Conservation (phyloP, 2,329 filamentous ascomycete species). For the Aspergillus tubingensis region DNA sequence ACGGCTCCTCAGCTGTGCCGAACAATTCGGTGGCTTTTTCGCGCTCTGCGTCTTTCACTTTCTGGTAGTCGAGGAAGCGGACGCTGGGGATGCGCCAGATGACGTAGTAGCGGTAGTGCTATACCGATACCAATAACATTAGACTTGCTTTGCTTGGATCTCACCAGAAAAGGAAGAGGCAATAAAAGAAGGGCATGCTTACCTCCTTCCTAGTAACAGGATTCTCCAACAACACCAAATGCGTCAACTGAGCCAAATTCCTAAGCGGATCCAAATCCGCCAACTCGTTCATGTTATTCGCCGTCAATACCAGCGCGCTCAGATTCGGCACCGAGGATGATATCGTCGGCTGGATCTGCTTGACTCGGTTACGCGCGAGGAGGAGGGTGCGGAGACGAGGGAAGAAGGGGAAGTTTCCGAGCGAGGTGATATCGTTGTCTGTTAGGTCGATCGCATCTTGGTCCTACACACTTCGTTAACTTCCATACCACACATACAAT, state of each 20-base stretch:
- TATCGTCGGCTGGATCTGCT: constrained; percentile 75
- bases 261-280: constrained; percentile 82
- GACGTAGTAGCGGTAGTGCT: constrained; percentile 92
- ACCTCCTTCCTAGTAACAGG: constrained; percentile 93
- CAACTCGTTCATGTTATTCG: constrained; percentile 80
- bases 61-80: constrained; percentile 88
- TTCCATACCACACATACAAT: background rate
- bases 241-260: constrained; percentile 69
- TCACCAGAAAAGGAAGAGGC: background rate
- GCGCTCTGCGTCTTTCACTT: constrained; percentile 85
- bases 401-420: constrained; percentile 90
- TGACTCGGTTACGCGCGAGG: constrained; percentile 84
- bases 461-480: constrained; percentile 57
- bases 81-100: constrained; percentile 83
- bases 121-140: background rate
- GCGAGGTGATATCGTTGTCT: constrained; percentile 90
- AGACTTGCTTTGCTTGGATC: too few species aligned
- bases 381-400: constrained; percentile 86
- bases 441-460: constrained; percentile 98
- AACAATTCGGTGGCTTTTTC: constrained; percentile 77
- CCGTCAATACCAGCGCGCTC: constrained; percentile 75
- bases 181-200: constrained; percentile 31
- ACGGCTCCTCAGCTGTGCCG: constrained; percentile 74
- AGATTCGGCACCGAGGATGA: constrained; percentile 78
- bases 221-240: constrained; percentile 81